Evolutionary conservation across 371 early-diverging fungal genomes (phyloP).

Genomic region (Cladochytrium tenue): DNA sequence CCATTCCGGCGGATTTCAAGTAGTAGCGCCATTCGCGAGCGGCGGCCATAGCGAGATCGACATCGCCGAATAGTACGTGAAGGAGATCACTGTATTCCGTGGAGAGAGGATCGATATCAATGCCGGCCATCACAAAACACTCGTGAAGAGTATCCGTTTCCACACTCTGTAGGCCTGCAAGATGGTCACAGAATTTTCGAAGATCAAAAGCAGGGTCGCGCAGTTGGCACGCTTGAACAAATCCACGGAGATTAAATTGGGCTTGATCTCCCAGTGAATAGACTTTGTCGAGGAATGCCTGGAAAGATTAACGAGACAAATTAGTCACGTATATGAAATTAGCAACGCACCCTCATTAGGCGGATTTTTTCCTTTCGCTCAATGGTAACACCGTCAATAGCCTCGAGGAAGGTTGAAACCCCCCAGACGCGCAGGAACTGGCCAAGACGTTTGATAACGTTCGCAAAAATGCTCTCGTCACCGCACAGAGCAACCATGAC

Average conservation of each 20-base stretch:
- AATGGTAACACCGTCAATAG: conserved; percentile 7
- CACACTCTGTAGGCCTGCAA: conserved; percentile 13
- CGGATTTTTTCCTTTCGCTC: conserved; percentile 14
- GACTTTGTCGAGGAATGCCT: conserved; percentile 20
- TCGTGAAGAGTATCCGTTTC: conserved; percentile 21
- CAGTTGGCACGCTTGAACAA: conserved; percentile 17
- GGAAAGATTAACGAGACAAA: neutral
- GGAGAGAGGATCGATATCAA: conserved; percentile 19
- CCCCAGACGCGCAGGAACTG: conserved; percentile 23
- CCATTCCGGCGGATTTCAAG: conserved; percentile 18
- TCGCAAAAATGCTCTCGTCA: neutral
- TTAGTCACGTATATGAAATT: too few relatives aligned
- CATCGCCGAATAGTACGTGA: conserved; percentile 22
- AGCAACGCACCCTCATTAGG: conserved; percentile 23
- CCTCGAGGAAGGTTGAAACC: conserved; percentile 8
- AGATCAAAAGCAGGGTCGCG: conserved; percentile 19
- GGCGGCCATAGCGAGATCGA: conserved; percentile 15
- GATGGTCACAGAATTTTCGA: conserved; percentile 18
- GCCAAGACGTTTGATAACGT: conserved; percentile 16
- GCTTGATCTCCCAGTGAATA: conserved; percentile 18
- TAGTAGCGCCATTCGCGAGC: conserved; percentile 25
- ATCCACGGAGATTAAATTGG: conserved; percentile 27
- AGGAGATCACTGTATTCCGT: conserved; percentile 21
- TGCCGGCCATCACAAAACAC: conserved; percentile 21
- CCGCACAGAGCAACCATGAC: conserved; percentile 20